phyloP scores from a whole-genome alignment of 495 filamentous ascomycete genomes.

The Bacidia gigantensis region DNA sequence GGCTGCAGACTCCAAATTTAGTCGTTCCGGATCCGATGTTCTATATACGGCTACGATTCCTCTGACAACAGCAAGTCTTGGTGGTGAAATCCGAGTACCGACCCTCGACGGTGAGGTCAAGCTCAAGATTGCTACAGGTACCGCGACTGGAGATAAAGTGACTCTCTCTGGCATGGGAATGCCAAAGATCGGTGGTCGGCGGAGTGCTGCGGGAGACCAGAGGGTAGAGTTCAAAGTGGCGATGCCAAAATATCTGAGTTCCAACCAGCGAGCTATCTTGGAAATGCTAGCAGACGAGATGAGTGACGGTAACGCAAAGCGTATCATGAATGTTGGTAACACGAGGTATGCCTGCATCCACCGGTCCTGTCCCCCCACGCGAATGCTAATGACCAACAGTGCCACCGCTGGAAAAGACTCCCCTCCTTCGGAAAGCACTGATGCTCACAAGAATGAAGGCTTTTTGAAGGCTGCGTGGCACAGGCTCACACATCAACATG shows the following conservation, averaged over 20 bases:
- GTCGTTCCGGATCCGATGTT: conserved; percentile 70
- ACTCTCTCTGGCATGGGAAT: conserved; percentile 82
- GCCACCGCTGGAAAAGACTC: conserved; percentile 4
- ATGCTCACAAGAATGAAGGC: conserved; percentile 57
- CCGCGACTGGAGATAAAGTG: conserved; percentile 81
- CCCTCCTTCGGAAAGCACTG: conserved; percentile 18
- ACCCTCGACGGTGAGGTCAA: conserved; percentile 83
- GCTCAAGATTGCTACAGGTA: conserved; percentile 77
- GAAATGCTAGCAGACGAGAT: conserved; percentile 95
- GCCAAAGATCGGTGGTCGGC: conserved; percentile 53
- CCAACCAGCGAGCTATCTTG: conserved; percentile 78
- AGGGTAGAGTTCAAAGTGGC: conserved; percentile 86
- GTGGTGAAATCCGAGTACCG: conserved; percentile 77
- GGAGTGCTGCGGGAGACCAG: conserved; percentile 60
- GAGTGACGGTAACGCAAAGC: conserved; percentile 76
- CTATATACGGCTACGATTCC: conserved; percentile 85
- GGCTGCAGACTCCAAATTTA: conserved; percentile 72
- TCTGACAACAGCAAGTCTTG: conserved; percentile 81
- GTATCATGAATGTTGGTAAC: conserved; percentile 65
- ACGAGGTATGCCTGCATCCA: conserved; percentile 28
- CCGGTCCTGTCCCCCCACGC: not conserved
- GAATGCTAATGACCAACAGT: conserved; percentile 7
- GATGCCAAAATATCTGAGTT: conserved; percentile 85
- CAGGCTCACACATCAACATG: conserved; percentile 63
- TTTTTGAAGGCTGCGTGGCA: conserved; percentile 87